These are phyloP conservation scores for Lentithecium fluviatile DNA, from an alignment of 495 filamentous ascomycete species.

Conservation along the genomic window DNA sequence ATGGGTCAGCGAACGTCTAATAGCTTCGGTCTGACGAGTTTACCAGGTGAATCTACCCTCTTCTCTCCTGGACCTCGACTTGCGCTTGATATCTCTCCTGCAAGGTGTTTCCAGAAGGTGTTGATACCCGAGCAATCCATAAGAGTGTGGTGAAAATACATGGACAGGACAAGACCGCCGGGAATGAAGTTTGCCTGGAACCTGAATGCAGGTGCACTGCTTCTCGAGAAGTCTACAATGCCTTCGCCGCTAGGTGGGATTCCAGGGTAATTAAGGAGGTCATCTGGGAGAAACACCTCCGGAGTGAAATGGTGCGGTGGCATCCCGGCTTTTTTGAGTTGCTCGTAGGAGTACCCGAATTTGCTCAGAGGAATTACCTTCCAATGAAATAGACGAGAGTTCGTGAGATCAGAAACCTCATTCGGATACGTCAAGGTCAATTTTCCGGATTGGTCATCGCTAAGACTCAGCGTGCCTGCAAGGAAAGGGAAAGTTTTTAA, in stretches of 20 bases:
- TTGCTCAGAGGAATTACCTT: neutral
- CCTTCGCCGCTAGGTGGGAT: conserved; percentile 14
- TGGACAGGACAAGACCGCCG: conserved; percentile 19
- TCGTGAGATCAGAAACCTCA: neutral
- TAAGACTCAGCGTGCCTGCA: conserved; percentile 18
- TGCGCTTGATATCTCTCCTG: neutral
- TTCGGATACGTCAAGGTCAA: conserved; percentile 14
- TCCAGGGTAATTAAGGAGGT: neutral
- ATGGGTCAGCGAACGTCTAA: neutral
- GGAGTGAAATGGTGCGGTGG: conserved; percentile 5
- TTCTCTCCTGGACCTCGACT: too few species aligned
- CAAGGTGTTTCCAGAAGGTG: conserved; percentile 8
- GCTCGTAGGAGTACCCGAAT: conserved; percentile 6
- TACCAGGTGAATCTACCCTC: too few species aligned
- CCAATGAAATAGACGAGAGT: neutral
- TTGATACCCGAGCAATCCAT: conserved; percentile 16
- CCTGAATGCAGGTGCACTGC: conserved; percentile 1
- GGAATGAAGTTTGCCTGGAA: conserved; percentile 22
- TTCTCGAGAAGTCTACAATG: neutral
- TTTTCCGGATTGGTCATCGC: conserved; percentile 3
- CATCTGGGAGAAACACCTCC: conserved; percentile 1
- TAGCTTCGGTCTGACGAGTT: neutral
- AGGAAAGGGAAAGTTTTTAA: conserved; percentile 12
- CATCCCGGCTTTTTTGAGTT: conserved; percentile 12
- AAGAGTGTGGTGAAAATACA: conserved; percentile 18